A percentile compares a stretch with the other conserved stretches of the same genome.
phyloP scores from a whole-genome alignment of 1,139 yeast species.

The Kodamaea arcana region DNA sequence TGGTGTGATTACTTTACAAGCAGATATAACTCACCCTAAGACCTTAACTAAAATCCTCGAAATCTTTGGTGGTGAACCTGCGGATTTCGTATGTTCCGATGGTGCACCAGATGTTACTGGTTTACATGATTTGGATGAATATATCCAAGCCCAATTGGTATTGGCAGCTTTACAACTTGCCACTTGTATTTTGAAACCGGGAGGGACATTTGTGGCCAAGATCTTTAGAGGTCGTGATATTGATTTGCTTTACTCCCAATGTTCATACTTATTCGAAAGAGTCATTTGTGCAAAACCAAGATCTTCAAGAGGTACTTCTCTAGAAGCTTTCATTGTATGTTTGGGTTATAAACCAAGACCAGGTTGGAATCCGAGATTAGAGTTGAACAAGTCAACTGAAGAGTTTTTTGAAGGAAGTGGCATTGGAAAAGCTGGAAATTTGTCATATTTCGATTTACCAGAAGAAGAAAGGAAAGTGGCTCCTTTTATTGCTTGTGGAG shows the following conservation, averaged over 20 bases:
- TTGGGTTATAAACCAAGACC: slow-evolving; percentile 76
- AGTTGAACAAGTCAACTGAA: slow-evolving; percentile 62
- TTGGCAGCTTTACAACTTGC: slow-evolving; percentile 88
- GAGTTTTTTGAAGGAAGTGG: slow-evolving; percentile 71
- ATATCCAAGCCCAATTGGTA: slow-evolving; percentile 90
- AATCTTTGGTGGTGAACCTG: slow-evolving; percentile 84
- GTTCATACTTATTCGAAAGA: slow-evolving; percentile 75
- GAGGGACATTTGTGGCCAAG: slow-evolving; percentile 93
- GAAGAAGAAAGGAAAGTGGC: slow-evolving; percentile 70
- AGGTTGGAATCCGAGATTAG: slow-evolving; percentile 73
- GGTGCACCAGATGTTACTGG: slow-evolving; percentile 99
- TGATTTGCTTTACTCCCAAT: slow-evolving; percentile 83
- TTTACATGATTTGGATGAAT: slow-evolving; percentile 91
- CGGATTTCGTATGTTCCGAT: slow-evolving; percentile 93
- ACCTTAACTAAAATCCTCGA: slow-evolving; percentile 73
- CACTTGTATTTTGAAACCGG: slow-evolving; percentile 79
- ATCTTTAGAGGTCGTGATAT: slow-evolving; percentile 94
- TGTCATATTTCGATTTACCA: slow-evolving; percentile 39
- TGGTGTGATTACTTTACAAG: slow-evolving; percentile 85
- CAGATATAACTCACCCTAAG: slow-evolving; percentile 94
- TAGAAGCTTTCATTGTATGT: slow-evolving; percentile 93
- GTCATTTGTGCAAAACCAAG: slow-evolving; percentile 96
- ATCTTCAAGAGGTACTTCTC: slow-evolving; percentile 87
- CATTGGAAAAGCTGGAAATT: slow-evolving; percentile 51
- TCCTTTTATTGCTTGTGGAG: slow-evolving; percentile 92